Base-by-base conservation (phyloP, 2,329 filamentous ascomycete species). In the Lomentospora prolificans region DNA sequence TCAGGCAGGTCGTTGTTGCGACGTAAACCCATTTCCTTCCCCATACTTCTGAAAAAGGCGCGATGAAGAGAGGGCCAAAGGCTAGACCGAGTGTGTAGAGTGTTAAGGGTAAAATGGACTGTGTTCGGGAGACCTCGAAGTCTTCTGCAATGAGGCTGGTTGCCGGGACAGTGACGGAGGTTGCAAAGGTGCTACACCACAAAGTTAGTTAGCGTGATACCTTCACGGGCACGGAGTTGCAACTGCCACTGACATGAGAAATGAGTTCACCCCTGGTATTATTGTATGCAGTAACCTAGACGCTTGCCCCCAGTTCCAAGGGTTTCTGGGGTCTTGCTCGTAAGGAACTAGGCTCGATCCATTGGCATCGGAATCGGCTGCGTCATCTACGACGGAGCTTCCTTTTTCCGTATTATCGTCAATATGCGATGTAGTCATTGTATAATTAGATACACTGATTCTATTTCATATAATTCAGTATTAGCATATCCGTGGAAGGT, bases 51-150 rank as follows among this genome's bases (percentile, higher is more conserved):
- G 84, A 87, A 62, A 90, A 88, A 0, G 82, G 84, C 0, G 83
- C 87, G 82, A 85, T 89, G 84, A 86, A 89, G 1, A 90, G 73
- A 0, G 87, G 87, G 58, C 88, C 89, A 30, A 90, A 85, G 17
- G 80, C 80, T 84, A 90, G 85, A 57, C 77, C 72, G 3, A 90
- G 72, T 83, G 89, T 87, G 63, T 89, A 90, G 57, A 89, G 67
- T 0, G 86, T 84, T 0, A 90, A 19, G 3, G 55, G 55, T 8
- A 61, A 57, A 5, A 61, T 41, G 3, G 60, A 51, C 8, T 55
- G 54, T 1, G 57, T 60, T 17, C 56, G 51, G 10, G 57, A 58
- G 28, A 63, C 55, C 28, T 57, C 57, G 28, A 63, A 60, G 10
- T 58, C 54, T 10, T 53, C 14, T 30, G 53, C 56, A 6, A 60